Evolutionary conservation across 106 monocot species (phyloP).

Genomic region (Posidonia australis): DNA sequence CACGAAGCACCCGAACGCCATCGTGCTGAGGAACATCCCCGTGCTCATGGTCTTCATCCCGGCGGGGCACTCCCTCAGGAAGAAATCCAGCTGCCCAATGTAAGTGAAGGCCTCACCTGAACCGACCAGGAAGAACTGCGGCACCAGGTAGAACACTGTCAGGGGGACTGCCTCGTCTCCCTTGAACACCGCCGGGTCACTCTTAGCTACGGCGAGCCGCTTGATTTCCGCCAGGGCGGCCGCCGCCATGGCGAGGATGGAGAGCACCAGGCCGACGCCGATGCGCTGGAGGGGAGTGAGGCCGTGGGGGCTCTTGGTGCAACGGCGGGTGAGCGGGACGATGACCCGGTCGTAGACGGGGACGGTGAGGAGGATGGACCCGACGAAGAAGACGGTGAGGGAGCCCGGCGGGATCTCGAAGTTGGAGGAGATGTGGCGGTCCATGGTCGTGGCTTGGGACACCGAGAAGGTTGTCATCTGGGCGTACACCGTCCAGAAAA

Average conservation of each 20-base stretch:
- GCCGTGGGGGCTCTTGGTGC: slow-evolving; percentile 50
- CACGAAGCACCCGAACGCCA: no score
- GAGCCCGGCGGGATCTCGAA: slow-evolving; percentile 62
- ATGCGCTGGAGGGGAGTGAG: slow-evolving; percentile 66
- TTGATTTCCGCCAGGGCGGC: slow-evolving; percentile 49
- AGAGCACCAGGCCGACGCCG: slow-evolving; percentile 56
- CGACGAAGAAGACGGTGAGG: slow-evolving; percentile 78
- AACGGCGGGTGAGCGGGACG: slow-evolving; percentile 40
- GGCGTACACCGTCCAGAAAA: slow-evolving; percentile 95
- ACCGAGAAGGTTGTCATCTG: slow-evolving; percentile 96
- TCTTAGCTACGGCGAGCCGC: slow-evolving; percentile 15
- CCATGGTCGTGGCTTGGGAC: slow-evolving; percentile 81
- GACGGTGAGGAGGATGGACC: slow-evolving; percentile 60
- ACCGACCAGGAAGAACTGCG: slow-evolving; percentile 76
- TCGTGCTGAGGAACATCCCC: slow-evolving; percentile 61
- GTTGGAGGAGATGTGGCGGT: slow-evolving; percentile 45
- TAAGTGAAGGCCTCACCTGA: slow-evolving; percentile 76
- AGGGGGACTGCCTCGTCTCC: slow-evolving; percentile 16
- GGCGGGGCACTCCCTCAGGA: slow-evolving; percentile 74
- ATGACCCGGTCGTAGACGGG: slow-evolving; percentile 74
- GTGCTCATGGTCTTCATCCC: slow-evolving; percentile 98
- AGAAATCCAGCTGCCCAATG: slow-evolving; percentile 84
- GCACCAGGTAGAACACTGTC: slow-evolving; percentile 75
- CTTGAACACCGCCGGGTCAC: slow-evolving; percentile 8
- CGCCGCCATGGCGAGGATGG: slow-evolving; percentile 49